Percentiles rank a stretch among this genome's conserved stretches.
These are phyloP conservation scores for Neodidymelliopsis sp. DNA, from an alignment of 2,329 filamentous ascomycete species.

Conservation along the genomic window DNA sequence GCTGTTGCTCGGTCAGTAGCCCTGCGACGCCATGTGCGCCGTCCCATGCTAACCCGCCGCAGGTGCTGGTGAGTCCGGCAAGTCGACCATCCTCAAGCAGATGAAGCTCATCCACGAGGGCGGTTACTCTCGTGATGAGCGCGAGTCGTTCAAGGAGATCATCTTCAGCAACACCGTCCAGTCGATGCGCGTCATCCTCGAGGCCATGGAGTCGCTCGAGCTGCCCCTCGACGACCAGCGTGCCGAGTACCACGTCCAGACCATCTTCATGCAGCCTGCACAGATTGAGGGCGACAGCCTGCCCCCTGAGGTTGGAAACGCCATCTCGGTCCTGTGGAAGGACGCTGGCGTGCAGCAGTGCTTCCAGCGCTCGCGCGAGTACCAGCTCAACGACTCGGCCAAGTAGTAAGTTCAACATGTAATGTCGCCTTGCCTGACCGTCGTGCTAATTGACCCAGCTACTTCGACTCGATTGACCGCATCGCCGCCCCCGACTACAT, in stretches of 20 bases:
- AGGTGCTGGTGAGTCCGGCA: constrained; percentile 98
- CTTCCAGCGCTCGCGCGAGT: constrained; percentile 94
- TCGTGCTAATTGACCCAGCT: constrained; percentile 62
- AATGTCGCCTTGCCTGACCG: too few species aligned
- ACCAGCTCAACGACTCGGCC: constrained; percentile 94
- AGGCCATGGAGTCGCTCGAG: constrained; percentile 73
- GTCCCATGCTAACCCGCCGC: constrained; percentile 38
- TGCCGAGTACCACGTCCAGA: constrained; percentile 97
- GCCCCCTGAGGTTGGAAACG: constrained; percentile 91
- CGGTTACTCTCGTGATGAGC: constrained; percentile 91
- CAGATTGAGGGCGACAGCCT: constrained; percentile 96
- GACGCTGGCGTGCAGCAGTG: constrained; percentile 92
- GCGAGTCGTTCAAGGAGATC: constrained; percentile 75
- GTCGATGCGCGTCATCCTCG: constrained; percentile 74
- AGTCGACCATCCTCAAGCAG: constrained; percentile 93
- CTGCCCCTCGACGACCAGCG: constrained; percentile 89
- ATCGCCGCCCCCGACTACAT: constrained; percentile 93
- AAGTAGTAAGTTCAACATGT: constrained; percentile 77
- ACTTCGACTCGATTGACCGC: constrained; percentile 93
- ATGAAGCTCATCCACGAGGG: constrained; percentile 99
- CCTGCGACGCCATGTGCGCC: constrained; percentile 14
- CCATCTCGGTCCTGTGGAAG: constrained; percentile 92
- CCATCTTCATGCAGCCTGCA: constrained; percentile 97
- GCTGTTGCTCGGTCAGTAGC: constrained; percentile 86
- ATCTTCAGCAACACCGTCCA: constrained; percentile 76